phyloP scores from a whole-genome alignment of 2,329 filamentous ascomycete genomes.

The Pestalotiopsis sp. region DNA sequence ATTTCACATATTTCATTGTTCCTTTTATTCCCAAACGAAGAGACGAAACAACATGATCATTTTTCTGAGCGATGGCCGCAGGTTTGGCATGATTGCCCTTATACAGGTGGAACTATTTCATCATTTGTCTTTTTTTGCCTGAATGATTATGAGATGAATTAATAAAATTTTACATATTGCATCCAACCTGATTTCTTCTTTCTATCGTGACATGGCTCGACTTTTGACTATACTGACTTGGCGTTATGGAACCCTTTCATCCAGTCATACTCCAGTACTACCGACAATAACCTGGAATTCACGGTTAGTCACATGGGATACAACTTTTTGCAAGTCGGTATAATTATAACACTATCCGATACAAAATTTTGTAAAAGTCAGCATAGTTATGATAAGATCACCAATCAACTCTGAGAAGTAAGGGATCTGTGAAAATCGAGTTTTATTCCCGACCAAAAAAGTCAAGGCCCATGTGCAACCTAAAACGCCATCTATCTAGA shows the following conservation, averaged over 20 bases:
- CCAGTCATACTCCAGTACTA: no score
- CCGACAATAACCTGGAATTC: no score
- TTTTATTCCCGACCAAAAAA: not conserved
- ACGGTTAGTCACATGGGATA: no score
- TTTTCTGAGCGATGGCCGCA: not conserved
- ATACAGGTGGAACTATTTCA: not conserved
- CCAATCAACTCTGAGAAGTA: not conserved
- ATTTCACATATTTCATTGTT: not conserved
- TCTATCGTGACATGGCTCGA: not conserved
- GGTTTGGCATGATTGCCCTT: not conserved
- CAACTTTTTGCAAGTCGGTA: no score
- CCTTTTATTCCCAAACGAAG: not conserved
- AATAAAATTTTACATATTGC: not conserved
- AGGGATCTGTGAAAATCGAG: not conserved
- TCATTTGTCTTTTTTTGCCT: no score
- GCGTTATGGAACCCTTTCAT: no score
- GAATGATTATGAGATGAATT: not conserved
- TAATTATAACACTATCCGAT: no score
- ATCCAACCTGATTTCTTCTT: not conserved
- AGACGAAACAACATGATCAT: not conserved
- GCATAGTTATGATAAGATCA: no score
- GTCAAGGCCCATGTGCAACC: not conserved
- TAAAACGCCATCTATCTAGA: constrained; percentile 1
- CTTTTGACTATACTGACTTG: not conserved
- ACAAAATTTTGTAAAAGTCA: no score